Conservation (phyloP, 306 rosid species). For the Sechiopsis laciniata region DNA sequence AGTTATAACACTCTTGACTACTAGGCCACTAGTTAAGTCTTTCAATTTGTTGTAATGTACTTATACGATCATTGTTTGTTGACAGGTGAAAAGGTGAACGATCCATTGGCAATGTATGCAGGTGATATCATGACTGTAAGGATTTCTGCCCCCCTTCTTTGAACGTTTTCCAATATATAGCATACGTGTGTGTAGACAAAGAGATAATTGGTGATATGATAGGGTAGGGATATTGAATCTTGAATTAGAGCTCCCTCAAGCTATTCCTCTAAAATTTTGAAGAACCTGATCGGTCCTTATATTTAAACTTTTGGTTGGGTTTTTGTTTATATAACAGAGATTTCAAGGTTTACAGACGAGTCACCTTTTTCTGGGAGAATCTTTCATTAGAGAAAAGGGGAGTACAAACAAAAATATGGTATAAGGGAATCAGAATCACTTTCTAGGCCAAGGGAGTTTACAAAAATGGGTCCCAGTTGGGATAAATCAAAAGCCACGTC, state of each 20-base stretch:
- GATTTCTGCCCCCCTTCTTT: conserved; percentile 23
- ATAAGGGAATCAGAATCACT: neutral
- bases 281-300: too few relatives aligned
- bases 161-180: neutral
- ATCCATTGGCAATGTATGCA: conserved; percentile 91
- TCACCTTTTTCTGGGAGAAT: neutral
- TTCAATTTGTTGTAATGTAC: conserved; percentile 24
- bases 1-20: too few relatives aligned
- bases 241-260: neutral
- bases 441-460: neutral
- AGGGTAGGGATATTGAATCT: neutral
- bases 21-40: too few relatives aligned
- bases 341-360: neutral
- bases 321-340: neutral
- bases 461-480: neutral
- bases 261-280: neutral
- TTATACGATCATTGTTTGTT: conserved; percentile 10
- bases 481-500: neutral
- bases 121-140: conserved; percentile 99
- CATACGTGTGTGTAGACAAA: neutral
- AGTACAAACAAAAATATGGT: neutral
- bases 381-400: neutral
- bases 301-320: too few relatives aligned
- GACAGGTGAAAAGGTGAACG: conserved; percentile 86
- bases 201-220: too few relatives aligned